Conservation (phyloP, 495 filamentous ascomycete genomes). For the Delitschia confertaspora region DNA sequence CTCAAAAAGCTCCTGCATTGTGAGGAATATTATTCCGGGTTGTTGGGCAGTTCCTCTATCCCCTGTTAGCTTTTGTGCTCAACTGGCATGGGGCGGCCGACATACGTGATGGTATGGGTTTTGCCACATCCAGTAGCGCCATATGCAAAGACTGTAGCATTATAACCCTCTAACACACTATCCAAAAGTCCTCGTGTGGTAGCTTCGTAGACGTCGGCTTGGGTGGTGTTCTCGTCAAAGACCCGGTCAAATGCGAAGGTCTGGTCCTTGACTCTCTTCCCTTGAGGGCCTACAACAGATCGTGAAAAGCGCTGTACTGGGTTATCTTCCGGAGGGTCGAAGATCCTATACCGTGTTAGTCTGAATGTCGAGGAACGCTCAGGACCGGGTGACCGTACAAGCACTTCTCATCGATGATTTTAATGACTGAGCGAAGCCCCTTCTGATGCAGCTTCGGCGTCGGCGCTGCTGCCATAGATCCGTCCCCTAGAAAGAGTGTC, state of each 20-base stretch:
- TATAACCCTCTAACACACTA: constrained; percentile 94
- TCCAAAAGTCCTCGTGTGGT: constrained; percentile 85
- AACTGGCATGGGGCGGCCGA: neutral
- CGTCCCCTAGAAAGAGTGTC: constrained; percentile 88
- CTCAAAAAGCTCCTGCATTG: constrained; percentile 97
- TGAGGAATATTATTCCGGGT: constrained; percentile 96
- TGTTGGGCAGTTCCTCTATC: constrained; percentile 76
- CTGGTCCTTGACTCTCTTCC: constrained; percentile 95
- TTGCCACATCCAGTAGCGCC: constrained; percentile 97
- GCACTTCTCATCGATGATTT: constrained; percentile 92
- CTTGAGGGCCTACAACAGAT: constrained; percentile 63
- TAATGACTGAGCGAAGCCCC: constrained; percentile 83
- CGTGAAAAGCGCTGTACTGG: constrained; percentile 84
- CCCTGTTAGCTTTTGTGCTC: constrained; percentile 10
- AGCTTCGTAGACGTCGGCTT: constrained; percentile 91
- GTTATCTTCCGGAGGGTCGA: constrained; percentile 95
- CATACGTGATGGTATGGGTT: constrained; percentile 77
- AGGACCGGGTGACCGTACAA: constrained; percentile 51
- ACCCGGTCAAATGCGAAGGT: constrained; percentile 94
- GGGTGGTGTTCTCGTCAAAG: constrained; percentile 91
- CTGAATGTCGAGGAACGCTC: constrained; percentile 20
- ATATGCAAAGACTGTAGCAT: constrained; percentile 98
- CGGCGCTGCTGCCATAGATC: constrained; percentile 76
- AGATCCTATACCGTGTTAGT: constrained; percentile 54
- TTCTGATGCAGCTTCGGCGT: constrained; percentile 77